Evolutionary conservation across 2,329 filamentous ascomycete genomes (phyloP), one percentile per base, ranked within the genome.

Genomic region (Aquanectria penicillioides): DNA sequence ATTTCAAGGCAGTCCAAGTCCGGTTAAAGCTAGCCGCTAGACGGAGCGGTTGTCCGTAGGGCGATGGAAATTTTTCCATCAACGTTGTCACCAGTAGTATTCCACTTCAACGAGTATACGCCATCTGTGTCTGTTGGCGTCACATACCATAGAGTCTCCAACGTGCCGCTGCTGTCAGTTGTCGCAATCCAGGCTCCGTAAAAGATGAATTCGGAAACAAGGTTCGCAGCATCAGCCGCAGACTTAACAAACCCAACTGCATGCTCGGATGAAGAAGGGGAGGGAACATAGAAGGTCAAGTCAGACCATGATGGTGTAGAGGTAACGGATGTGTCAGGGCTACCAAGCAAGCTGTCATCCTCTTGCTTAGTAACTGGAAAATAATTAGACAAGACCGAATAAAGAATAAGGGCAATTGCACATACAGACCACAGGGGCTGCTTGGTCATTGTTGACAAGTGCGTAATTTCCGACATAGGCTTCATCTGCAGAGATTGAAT

Each of bases 31-130:
- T n/a, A 23, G 11, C 15, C 20, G 18, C n/a, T 28, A 10, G 47
- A 31, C 8, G 47, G 47, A 13, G 47, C 47, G 6, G 47, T 50
- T 18, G 37, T 50, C 29, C 17, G 37, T 36, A 50, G 17, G 7
- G 47, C 25, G 8, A 50, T 25, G 18, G 47, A 22, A 29, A 50
- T 31, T 26, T 50, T 36, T 20, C 34, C 47, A 6, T 41, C 47
- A 9, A 36, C 31, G 26, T 25, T 33, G 18, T 50, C 47, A 18
- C 47, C 28, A 9, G 47, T 50, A 6, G 26, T n/a, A 18, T 50
- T 50, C 47, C 47, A 50, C 47, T 50, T 50, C 47, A 50, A 31
- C 34, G 47, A 40, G 47, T 50, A 50, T 34, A 50, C 13, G 23
- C 47, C 47, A 5, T n/a, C 9, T 3, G 26, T 41, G 11, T 50